Base-by-base conservation (phyloP, 2,329 filamentous ascomycete species). In the Talaromyces funiculosus region DNA sequence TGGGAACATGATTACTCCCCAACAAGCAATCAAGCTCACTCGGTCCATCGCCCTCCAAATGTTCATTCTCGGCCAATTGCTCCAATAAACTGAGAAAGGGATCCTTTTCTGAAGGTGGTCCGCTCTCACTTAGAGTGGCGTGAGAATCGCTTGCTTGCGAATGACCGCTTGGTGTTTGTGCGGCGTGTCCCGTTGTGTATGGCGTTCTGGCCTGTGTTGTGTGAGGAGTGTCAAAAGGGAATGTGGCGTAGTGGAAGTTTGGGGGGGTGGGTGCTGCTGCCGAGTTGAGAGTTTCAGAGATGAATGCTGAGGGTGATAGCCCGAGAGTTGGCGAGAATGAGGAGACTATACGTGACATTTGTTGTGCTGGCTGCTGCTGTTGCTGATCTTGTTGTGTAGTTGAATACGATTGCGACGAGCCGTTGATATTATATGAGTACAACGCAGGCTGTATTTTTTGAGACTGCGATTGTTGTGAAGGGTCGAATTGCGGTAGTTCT, bases 21-120 rank as follows among this genome's bases (percentile, higher is more conserved):
- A 92, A 75, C 69, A 92, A 92, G 74, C 90, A 92, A 71, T 93
- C 90, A 67, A 94, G 76, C 69, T 93, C 90, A 65, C 83, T 87
- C 12, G 87, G 88, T 9, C 60, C 60, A 9, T 86, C 84, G 0
- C 87, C 89, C 56, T 84, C 71, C 14, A 63, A 79, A 43, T 81
- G 80, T 73, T 93, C 90, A 67, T 90, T 92, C 73, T 94, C 90
- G 0, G 90, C 90, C 61, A 94, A 80, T 74, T 94, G 90, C 71
- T 94, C 90, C 37, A 94, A 77, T 43, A 94, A 75, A 63, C 84
- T 89, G 42, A 94, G 74, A 69, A 95, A 94, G 0, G 90, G 90
- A 69, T 94, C 90, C 67, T 90, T 92, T 65, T 93, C 90, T 16
- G 60, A 62, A 20, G 86, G 82, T 2, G 77, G 79, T 0, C 73